Conservation (phyloP, 257 asterid genomes). For the Ehretia macrophylla region DNA sequence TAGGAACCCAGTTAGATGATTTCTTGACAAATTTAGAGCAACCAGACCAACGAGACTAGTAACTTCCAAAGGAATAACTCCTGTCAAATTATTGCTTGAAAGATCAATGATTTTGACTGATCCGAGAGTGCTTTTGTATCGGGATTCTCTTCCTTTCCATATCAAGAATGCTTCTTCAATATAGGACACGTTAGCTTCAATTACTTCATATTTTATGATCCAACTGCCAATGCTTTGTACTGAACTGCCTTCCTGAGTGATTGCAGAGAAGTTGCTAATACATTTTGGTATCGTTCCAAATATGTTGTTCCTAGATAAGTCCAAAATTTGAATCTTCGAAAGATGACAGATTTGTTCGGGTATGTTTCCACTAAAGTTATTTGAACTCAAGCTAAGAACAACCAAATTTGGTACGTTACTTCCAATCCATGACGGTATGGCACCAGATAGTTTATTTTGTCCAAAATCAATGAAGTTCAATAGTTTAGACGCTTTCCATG, state of each 20-base stretch:
- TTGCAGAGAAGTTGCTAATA: too few species aligned
- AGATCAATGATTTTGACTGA: too few species aligned
- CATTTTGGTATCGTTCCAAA: too few species aligned
- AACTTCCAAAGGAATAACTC: conserved; percentile 22
- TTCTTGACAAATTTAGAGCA: conserved; percentile 32
- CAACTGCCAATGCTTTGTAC: conserved; percentile 24
- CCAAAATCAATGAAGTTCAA: conserved; percentile 21
- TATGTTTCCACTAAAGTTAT: too few species aligned
- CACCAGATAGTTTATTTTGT: conserved; percentile 24
- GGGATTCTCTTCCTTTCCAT: too few species aligned
- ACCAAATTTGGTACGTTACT: too few species aligned
- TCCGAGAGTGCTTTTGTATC: too few species aligned
- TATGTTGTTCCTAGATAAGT: conserved; percentile 21
- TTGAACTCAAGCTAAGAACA: too few species aligned
- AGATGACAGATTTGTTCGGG: conserved; percentile 20
- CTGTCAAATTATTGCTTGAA: too few species aligned
- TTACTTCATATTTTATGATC: too few species aligned
- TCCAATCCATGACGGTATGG: conserved; percentile 31
- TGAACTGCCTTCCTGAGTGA: too few species aligned
- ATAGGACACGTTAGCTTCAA: too few species aligned
- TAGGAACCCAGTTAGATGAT: conserved; percentile 24
- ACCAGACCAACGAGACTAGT: conserved; percentile 26
- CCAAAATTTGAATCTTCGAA: conserved; percentile 24
- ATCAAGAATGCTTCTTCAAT: conserved; percentile 6
- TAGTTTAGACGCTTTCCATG: conserved; percentile 11